These are phyloP conservation scores for Seminavis robusta DNA, from an alignment of 108 stramenopile species.

Conservation along the genomic window DNA sequence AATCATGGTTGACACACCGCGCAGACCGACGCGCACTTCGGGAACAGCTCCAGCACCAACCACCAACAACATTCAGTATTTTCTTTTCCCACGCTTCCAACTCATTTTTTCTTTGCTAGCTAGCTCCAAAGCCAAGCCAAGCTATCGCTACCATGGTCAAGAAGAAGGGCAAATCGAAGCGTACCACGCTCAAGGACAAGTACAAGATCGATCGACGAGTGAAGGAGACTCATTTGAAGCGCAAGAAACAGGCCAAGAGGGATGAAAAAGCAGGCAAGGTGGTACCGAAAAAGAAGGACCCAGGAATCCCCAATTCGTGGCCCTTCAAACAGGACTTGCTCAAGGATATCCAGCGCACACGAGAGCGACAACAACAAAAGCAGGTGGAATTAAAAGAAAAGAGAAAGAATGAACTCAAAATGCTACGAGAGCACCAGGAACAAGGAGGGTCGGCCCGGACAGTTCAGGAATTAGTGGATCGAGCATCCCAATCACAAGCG, in stretches of 20 bases:
- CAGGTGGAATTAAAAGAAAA: constrained; percentile 71
- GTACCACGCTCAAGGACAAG: constrained; percentile 96
- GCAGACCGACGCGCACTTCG: too few relatives aligned
- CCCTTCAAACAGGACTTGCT: constrained; percentile 98
- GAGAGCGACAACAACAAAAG: constrained; percentile 74
- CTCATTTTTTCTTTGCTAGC: too few relatives aligned
- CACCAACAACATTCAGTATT: too few relatives aligned
- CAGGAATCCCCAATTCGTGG: constrained; percentile 98
- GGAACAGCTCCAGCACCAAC: too few relatives aligned
- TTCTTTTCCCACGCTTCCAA: too few relatives aligned
- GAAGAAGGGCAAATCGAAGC: constrained; percentile 97
- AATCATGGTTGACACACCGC: too few relatives aligned
- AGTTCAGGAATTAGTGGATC: constrained; percentile 47
- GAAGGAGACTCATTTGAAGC: constrained; percentile 92
- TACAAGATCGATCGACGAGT: constrained; percentile 94
- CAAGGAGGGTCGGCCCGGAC: constrained; percentile 48
- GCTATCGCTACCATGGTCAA: constrained; percentile 86
- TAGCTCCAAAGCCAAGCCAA: too few relatives aligned
- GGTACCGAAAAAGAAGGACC: constrained; percentile 84
- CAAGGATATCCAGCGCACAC: constrained; percentile 71
- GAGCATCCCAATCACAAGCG: constrained; percentile 45
- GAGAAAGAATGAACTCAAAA: constrained; percentile 39
- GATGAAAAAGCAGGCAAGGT: constrained; percentile 66
- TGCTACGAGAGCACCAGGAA: constrained; percentile 40
- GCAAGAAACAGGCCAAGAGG: constrained; percentile 85